A percentile compares a stretch with the other conserved stretches of the same genome.
Conservation (phyloP, 2,329 filamentous ascomycete species). For the Scedosporium apiospermum region DNA sequence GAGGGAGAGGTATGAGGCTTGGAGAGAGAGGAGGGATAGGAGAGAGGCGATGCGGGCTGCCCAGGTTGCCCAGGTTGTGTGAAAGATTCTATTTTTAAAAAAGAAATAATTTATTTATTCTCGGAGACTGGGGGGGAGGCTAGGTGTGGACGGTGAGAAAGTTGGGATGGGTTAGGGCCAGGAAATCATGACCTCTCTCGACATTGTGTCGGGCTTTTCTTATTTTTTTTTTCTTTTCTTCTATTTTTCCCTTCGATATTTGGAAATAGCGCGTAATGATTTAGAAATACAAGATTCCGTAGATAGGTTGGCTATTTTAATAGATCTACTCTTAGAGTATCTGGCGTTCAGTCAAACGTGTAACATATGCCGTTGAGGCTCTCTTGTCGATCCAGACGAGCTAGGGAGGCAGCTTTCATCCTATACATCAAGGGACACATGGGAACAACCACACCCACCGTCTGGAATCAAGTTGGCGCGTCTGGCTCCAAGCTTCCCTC, state of each 20-base stretch:
- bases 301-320: background rate
- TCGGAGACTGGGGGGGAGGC: background rate
- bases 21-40: background rate
- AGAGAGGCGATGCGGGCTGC: background rate
- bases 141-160: background rate
- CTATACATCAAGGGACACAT: too few species aligned
- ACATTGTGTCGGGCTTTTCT: background rate
- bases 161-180: too few species aligned
- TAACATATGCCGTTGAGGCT: background rate
- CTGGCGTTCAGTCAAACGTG: background rate
- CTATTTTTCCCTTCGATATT: background rate
- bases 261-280: background rate
- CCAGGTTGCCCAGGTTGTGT: background rate
- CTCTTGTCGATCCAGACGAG: too few species aligned
- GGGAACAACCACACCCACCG: too few species aligned
- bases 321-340: background rate
- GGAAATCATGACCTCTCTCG: too few species aligned
- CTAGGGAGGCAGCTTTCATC: too few species aligned
- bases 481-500: too few species aligned
- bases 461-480: too few species aligned
- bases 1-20: constrained; percentile 6
- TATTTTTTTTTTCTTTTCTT: background rate
- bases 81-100: background rate
- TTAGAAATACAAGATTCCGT: background rate
- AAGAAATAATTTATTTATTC: background rate